A percentile compares a stretch with the other conserved stretches of the same genome.
Evolutionary conservation across 2,329 filamentous ascomycete genomes (phyloP).

Genomic region (Anisogramma anomala): DNA sequence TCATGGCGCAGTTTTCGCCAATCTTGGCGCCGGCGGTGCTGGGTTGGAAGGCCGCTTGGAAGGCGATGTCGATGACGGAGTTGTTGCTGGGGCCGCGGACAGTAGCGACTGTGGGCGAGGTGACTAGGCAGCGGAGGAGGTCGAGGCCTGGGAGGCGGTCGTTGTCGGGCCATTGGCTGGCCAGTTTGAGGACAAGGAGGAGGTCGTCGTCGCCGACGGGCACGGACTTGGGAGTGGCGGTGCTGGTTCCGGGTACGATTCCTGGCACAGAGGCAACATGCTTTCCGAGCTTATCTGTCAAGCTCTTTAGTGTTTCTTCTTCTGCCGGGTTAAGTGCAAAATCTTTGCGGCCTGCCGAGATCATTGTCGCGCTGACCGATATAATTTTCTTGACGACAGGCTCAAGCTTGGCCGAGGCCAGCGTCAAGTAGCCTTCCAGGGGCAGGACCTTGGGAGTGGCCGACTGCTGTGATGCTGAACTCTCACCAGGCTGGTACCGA

Average conservation of each 20-base stretch:
- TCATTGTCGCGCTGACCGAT: slow-evolving; percentile 62
- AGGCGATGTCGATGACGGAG: slow-evolving; percentile 47
- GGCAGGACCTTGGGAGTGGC: slow-evolving; percentile 53
- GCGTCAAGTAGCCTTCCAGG: slow-evolving; percentile 67
- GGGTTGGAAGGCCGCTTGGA: slow-evolving; percentile 26
- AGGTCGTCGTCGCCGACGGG: slow-evolving; percentile 38
- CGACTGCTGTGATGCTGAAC: slow-evolving; percentile 23
- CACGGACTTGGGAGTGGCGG: background rate
- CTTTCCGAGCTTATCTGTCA: slow-evolving; percentile 54
- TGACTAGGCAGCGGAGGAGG: slow-evolving; percentile 70
- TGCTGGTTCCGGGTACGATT: slow-evolving; percentile 4
- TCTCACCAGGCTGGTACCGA: slow-evolving; percentile 65
- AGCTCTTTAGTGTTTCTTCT: slow-evolving; percentile 45
- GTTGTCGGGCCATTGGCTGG: slow-evolving; percentile 67
- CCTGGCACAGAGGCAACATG: slow-evolving; percentile 27
- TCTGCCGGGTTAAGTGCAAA: slow-evolving; percentile 63
- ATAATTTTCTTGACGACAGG: slow-evolving; percentile 66
- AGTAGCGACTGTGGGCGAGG: slow-evolving; percentile 54
- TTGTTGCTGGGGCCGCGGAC: slow-evolving; percentile 40
- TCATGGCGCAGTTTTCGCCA: slow-evolving; percentile 74
- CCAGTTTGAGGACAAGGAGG: slow-evolving; percentile 57
- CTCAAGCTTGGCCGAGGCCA: slow-evolving; percentile 60
- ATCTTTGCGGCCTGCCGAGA: slow-evolving; percentile 60
- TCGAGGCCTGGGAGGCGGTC: slow-evolving; percentile 78
- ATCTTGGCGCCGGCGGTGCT: slow-evolving; percentile 38